Evolutionary conservation across 306 rosid genomes (phyloP).

Genomic region (Acacia acuminata): DNA sequence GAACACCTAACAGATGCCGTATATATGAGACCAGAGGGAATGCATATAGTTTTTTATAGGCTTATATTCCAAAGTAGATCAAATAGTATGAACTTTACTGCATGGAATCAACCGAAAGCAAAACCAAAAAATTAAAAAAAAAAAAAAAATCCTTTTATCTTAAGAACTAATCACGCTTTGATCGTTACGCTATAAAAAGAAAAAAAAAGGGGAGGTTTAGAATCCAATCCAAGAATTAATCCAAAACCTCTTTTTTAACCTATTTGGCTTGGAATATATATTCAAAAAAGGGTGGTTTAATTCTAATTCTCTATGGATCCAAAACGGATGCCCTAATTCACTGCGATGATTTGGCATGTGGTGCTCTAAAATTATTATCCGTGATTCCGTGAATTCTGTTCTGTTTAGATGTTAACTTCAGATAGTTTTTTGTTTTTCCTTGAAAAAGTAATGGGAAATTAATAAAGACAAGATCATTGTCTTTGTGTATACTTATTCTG

Average conservation of each 20-base stretch:
- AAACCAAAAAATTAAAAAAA: not conserved
- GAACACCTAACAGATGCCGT: not conserved
- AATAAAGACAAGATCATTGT: slow-evolving; percentile 1
- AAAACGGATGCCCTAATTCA: slow-evolving; percentile 22
- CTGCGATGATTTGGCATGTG: slow-evolving; percentile 35
- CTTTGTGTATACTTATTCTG: slow-evolving; percentile 3
- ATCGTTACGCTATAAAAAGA: not conserved
- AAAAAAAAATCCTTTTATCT: not conserved
- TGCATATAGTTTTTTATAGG: slow-evolving; percentile 3
- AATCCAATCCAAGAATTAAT: slow-evolving; percentile 36
- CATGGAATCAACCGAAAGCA: slow-evolving; percentile 35
- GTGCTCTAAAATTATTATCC: slow-evolving; percentile 29
- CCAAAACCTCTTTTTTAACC: slow-evolving; percentile 20
- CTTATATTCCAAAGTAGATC: slow-evolving; percentile 16
- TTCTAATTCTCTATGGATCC: not conserved
- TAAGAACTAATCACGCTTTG: not conserved
- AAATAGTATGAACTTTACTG: slow-evolving; percentile 22
- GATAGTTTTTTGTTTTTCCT: not conserved
- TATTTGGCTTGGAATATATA: slow-evolving; percentile 27
- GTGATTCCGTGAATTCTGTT: slow-evolving; percentile 36
- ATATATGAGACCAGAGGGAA: not conserved
- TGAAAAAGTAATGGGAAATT: not conserved
- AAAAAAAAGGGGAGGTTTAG: slow-evolving; percentile 16
- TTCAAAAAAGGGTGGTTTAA: not conserved
- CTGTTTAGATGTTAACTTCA: slow-evolving; percentile 11